A percentile compares a stretch with the other conserved stretches of the same genome.
Evolutionary conservation across 305 asterid genomes (phyloP).

Genomic region (Fraxinus velutina): DNA sequence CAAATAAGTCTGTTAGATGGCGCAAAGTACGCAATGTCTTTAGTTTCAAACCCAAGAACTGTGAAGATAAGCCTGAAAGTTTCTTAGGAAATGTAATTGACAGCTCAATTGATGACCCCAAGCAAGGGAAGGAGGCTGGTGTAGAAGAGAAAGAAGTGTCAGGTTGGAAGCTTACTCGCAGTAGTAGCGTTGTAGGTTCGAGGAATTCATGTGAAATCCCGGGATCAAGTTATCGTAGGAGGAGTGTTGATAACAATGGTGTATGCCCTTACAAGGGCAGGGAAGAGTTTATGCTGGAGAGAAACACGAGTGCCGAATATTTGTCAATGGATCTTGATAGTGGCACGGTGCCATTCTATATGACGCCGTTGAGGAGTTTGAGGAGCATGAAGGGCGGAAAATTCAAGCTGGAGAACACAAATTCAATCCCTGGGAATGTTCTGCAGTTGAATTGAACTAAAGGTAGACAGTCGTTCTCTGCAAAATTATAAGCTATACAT

Average conservation of each 20-base stretch:
- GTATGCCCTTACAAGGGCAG: conserved; percentile 32
- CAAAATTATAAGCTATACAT: conserved; percentile 18
- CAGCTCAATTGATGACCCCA: conserved; percentile 26
- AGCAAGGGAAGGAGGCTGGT: conserved; percentile 35
- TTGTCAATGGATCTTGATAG: conserved; percentile 38
- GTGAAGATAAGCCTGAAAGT: conserved; percentile 34
- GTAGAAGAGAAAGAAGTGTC: conserved; percentile 27
- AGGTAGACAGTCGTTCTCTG: conserved; percentile 24
- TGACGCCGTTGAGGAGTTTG: conserved; percentile 77
- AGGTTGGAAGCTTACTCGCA: conserved; percentile 53
- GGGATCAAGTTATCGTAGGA: conserved; percentile 32
- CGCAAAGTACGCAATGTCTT: conserved; percentile 55
- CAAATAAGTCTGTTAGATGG: conserved; percentile 65
- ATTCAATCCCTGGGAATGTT: conserved; percentile 38
- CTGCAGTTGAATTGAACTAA: conserved; percentile 52
- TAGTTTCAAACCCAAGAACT: conserved; percentile 49
- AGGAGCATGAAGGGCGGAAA: conserved; percentile 53
- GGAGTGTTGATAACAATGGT: conserved; percentile 45
- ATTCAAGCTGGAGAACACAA: conserved; percentile 40
- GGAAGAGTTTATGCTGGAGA: conserved; percentile 51
- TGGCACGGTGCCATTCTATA: conserved; percentile 60
- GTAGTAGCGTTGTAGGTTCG: conserved; percentile 40
- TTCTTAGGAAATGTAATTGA: conserved; percentile 29
- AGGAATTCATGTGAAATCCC: conserved; percentile 23
- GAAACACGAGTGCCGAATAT: conserved; percentile 37